A percentile compares a stretch with the other conserved stretches of the same genome.
Evolutionary conservation across 441 rosid species (phyloP).

Genomic region (Syzygium syzygioides): DNA sequence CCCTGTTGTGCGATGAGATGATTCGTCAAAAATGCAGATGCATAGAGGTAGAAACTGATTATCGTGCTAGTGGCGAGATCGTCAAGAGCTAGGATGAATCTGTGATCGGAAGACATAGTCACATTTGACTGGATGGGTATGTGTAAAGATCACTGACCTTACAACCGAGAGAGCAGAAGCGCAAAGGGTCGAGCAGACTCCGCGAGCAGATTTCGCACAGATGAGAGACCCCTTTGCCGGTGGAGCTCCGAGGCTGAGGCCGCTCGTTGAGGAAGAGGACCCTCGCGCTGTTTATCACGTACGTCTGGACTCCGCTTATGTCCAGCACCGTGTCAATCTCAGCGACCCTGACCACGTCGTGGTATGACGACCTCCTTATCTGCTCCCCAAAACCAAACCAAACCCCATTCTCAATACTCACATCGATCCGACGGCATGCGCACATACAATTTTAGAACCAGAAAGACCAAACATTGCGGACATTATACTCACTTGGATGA

Average conservation of each 20-base stretch:
- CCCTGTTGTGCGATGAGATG: not conserved
- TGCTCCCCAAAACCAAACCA: slow-evolving; percentile 9
- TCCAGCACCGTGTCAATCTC: slow-evolving; percentile 65
- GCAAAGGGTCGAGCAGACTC: slow-evolving; percentile 68
- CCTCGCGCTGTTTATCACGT: slow-evolving; percentile 78
- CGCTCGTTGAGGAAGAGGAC: slow-evolving; percentile 77
- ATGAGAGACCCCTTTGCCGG: slow-evolving; percentile 41
- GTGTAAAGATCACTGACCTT: slow-evolving; percentile 41
- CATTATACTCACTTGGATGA: slow-evolving; percentile 48
- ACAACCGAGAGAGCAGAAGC: slow-evolving; percentile 92
- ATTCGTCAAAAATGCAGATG: not conserved
- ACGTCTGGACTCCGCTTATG: slow-evolving; percentile 75
- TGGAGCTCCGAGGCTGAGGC: slow-evolving; percentile 54
- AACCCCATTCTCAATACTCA: not conserved
- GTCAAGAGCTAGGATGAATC: not conserved
- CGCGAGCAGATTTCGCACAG: slow-evolving; percentile 65
- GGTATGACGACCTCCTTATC: slow-evolving; percentile 88
- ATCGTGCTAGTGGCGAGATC: not conserved
- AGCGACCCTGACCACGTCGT: slow-evolving; percentile 72
- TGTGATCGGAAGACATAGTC: not conserved
- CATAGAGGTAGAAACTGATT: not conserved
- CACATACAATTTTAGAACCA: not conserved
- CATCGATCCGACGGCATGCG: not conserved
- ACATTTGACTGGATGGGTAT: not conserved
- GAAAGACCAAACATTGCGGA: not conserved